A percentile compares a stretch with the other conserved stretches of the same genome.
Conservation (phyloP, 352 stramenopile species). For the Pilasporangium apinafurcum region DNA sequence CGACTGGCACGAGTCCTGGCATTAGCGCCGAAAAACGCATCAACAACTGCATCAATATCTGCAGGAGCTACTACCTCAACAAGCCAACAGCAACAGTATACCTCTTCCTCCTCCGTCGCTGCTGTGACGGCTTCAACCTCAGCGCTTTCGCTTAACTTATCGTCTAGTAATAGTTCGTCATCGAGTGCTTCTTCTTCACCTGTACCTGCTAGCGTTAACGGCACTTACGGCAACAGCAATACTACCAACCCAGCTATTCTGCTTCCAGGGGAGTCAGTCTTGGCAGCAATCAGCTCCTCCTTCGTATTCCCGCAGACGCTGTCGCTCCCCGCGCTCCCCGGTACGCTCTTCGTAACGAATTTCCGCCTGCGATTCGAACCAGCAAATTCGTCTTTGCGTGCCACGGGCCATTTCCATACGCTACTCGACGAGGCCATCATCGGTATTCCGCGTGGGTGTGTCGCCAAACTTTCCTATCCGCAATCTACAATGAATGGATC, state of each 20-base stretch:
- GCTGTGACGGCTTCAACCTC: not conserved
- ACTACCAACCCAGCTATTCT: no score
- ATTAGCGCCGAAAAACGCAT: constrained; percentile 53
- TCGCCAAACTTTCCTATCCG: constrained; percentile 69
- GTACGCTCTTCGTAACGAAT: constrained; percentile 55
- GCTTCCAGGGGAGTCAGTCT: constrained; percentile 35
- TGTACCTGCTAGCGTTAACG: no score
- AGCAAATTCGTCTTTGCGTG: constrained; percentile 27
- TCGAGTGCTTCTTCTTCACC: no score
- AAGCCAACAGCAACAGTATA: constrained; percentile 1
- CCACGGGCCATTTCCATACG: constrained; percentile 35
- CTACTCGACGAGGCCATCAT: constrained; percentile 53
- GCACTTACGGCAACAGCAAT: no score
- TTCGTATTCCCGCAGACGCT: constrained; percentile 54
- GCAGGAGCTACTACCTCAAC: not conserved
- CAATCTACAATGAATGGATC: constrained; percentile 27
- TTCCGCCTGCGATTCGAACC: constrained; percentile 75
- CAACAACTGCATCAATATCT: constrained; percentile 4
- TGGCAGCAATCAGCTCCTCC: constrained; percentile 28
- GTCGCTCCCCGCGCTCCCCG: constrained; percentile 35
- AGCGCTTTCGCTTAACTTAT: constrained; percentile 2
- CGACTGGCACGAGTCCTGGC: constrained; percentile 78
- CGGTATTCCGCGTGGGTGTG: constrained; percentile 52
- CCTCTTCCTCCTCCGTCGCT: constrained; percentile 1
- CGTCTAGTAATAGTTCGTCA: not conserved